Evolutionary conservation across 345 rosid genomes (phyloP).

Genomic region (Moricandia moricandioides): DNA sequence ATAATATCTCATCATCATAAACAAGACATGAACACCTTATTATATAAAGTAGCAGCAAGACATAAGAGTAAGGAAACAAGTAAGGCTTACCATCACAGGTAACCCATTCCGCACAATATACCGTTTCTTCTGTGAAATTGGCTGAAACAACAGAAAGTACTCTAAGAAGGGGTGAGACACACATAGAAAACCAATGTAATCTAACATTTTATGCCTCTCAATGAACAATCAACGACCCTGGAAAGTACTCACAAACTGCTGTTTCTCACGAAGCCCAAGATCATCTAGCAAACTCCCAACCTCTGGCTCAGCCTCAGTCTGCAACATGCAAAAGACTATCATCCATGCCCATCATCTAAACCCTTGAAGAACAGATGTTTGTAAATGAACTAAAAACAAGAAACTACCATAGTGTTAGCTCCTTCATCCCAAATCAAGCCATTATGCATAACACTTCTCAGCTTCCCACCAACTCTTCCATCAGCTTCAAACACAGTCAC

Average conservation of each 20-base stretch:
- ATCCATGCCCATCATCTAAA: neutral
- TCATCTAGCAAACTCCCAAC: constrained; percentile 67
- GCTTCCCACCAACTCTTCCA: constrained; percentile 81
- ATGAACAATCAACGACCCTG: neutral
- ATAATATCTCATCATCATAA: neutral
- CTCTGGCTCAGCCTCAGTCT: constrained; percentile 86
- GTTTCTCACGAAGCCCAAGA: constrained; percentile 77
- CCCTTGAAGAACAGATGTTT: neutral
- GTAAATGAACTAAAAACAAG: neutral
- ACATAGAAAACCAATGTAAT: neutral
- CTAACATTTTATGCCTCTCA: neutral
- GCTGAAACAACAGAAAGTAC: constrained; percentile 48
- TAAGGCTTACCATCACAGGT: constrained; percentile 64
- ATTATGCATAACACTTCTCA: constrained; percentile 56
- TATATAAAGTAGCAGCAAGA: constrained; percentile 15
- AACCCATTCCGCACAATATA: constrained; percentile 72
- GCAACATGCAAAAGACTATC: constrained; percentile 21
- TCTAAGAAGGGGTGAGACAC: constrained; percentile 1
- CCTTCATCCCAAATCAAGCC: constrained; percentile 93
- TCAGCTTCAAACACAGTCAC: constrained; percentile 87
- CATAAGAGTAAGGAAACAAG: constrained; percentile 21
- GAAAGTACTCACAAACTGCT: constrained; percentile 66
- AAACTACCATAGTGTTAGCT: constrained; percentile 83
- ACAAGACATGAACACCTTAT: constrained; percentile 11
- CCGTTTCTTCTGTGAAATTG: constrained; percentile 73